phyloP scores from a whole-genome alignment of 805 yeast genomes.

The Kodamaea fukazawae region DNA sequence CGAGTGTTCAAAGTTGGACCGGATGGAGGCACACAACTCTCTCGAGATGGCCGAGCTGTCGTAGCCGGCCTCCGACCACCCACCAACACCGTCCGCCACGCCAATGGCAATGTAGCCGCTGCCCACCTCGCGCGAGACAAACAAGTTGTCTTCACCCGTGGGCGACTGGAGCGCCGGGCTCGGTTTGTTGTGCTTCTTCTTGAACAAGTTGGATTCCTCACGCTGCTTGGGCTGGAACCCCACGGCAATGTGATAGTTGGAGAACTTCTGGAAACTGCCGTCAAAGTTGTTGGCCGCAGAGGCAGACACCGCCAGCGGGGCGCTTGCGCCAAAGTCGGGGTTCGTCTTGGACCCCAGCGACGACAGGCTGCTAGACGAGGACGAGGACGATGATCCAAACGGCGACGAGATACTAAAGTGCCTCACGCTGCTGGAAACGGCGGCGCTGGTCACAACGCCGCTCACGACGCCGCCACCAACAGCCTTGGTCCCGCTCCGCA shows the following conservation, averaged over 20 bases:
- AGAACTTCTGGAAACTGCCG: conserved; percentile 17
- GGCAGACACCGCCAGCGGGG: conserved; percentile 18
- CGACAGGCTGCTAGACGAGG: conserved; percentile 14
- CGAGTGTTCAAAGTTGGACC: conserved; percentile 30
- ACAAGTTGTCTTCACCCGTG: conserved; percentile 76
- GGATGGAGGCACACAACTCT: conserved; percentile 64
- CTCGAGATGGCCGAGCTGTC: conserved; percentile 87
- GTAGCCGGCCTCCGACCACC: conserved; percentile 90
- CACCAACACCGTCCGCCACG: conserved; percentile 96
- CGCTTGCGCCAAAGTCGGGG: conserved; percentile 11
- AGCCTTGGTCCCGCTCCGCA: conserved; percentile 8
- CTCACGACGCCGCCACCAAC: background rate
- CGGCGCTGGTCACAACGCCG: conserved; percentile 5
- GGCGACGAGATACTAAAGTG: conserved; percentile 8
- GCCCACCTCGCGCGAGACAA: conserved; percentile 42
- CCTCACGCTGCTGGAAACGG: background rate
- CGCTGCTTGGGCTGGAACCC: conserved; percentile 76
- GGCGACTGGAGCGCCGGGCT: conserved; percentile 48
- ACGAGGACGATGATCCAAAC: conserved; percentile 19
- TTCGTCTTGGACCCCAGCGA: conserved; percentile 15
- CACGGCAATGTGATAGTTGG: conserved; percentile 57
- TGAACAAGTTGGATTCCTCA: conserved; percentile 46
- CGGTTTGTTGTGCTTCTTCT: conserved; percentile 21
- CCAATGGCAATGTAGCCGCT: conserved; percentile 58
- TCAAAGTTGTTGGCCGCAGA: conserved; percentile 21